A percentile compares a stretch with the other conserved stretches of the same genome.
These are phyloP conservation scores for Zymoseptoria tritici DNA, from an alignment of 2,329 filamentous ascomycete species.

Conservation along the genomic window DNA sequence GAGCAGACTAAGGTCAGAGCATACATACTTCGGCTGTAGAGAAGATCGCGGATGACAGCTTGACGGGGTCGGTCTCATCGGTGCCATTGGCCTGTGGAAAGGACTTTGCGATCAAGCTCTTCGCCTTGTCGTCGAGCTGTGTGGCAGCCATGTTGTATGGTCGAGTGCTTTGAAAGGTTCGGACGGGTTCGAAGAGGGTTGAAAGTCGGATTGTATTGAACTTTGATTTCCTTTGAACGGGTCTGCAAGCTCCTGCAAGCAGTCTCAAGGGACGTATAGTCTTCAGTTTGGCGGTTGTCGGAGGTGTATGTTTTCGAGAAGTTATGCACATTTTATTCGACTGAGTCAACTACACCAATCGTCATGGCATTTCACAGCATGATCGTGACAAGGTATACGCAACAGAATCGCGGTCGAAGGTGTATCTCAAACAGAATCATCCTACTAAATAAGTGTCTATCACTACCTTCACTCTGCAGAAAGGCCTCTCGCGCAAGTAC, in stretches of 20 bases:
- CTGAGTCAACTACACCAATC: not conserved
- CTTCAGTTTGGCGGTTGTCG: conserved; percentile 22
- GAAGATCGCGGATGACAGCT: conserved; percentile 30
- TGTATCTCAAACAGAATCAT: too few species aligned
- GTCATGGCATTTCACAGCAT: not conserved
- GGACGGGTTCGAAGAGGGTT: not conserved
- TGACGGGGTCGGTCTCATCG: conserved; percentile 26
- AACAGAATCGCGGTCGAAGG: not conserved
- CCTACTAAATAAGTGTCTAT: too few species aligned
- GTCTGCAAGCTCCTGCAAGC: conserved; percentile 18
- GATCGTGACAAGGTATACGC: not conserved
- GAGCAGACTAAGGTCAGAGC: not conserved
- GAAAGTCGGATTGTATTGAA: not conserved
- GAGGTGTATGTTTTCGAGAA: not conserved
- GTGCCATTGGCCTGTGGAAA: conserved; percentile 28
- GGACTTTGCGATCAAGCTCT: conserved; percentile 27
- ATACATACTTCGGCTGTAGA: conserved; percentile 23
- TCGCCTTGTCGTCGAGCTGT: conserved; percentile 27
- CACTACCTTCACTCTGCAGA: too few species aligned
- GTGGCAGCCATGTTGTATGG: conserved; percentile 25
- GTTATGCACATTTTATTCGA: not conserved
- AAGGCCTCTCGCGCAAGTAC: too few species aligned
- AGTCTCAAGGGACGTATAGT: conserved; percentile 10
- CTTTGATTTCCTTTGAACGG: not conserved
- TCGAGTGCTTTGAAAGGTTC: conserved; percentile 1